Conservation (phyloP, 2,329 filamentous ascomycete genomes). For the Ceratocystis ficicola region DNA sequence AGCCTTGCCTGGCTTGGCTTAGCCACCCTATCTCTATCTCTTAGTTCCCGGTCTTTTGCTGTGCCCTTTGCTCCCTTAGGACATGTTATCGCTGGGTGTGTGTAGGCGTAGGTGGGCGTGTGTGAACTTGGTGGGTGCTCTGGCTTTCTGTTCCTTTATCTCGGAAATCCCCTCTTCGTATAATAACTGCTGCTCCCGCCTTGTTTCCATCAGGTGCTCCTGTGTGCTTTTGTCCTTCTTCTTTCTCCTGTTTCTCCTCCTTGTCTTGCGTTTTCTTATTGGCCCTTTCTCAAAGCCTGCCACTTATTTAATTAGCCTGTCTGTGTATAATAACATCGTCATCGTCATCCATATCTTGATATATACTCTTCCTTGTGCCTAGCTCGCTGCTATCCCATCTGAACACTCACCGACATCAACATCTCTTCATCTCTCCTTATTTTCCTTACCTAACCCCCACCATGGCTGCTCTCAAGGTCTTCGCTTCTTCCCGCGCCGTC, state of each 20-base stretch:
- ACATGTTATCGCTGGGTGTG: too few relatives aligned
- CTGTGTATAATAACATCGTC: neutral
- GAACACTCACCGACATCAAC: too few relatives aligned
- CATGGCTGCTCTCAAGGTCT: conserved; percentile 35
- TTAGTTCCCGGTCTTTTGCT: neutral
- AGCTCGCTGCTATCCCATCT: neutral
- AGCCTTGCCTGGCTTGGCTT: neutral
- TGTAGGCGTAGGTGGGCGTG: neutral
- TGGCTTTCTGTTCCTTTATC: neutral
- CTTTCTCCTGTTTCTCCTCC: neutral
- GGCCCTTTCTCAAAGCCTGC: neutral
- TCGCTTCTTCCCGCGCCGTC: conserved; percentile 74
- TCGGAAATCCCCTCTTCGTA: neutral
- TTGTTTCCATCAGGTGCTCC: too few relatives aligned
- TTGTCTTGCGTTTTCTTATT: neutral
- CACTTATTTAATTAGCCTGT: neutral
- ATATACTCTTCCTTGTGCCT: neutral
- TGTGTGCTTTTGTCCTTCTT: neutral
- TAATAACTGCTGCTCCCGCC: neutral
- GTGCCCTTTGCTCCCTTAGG: neutral
- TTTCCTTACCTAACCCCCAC: neutral
- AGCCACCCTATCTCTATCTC: neutral
- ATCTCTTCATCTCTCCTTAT: conserved; percentile 6
- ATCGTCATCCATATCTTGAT: neutral
- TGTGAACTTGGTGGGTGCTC: neutral